Evolutionary conservation across 495 filamentous ascomycete genomes (phyloP).

Genomic region (Podospora tetraspora): DNA sequence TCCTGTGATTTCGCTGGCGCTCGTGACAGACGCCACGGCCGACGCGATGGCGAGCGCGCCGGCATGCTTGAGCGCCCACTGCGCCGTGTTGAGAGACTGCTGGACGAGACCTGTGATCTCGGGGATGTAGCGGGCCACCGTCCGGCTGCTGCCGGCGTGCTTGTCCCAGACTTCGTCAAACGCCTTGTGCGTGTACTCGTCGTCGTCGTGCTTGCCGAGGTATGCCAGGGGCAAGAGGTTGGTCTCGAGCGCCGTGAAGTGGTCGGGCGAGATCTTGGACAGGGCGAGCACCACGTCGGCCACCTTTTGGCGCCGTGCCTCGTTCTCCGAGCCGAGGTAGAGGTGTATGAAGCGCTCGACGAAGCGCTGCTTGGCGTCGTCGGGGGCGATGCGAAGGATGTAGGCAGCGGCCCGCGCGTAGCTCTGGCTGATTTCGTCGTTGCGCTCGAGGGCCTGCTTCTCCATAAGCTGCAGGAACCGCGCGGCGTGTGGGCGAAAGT

Average conservation of each 20-base stretch:
- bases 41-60: constrained; percentile 75
- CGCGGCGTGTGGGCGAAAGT: constrained; percentile 73
- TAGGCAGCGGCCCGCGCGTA: constrained; percentile 88
- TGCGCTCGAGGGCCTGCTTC: constrained; percentile 78
- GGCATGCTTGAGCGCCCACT: constrained; percentile 87
- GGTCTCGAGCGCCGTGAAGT: constrained; percentile 70
- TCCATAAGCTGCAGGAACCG: constrained; percentile 69
- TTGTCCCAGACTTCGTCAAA: constrained; percentile 84
- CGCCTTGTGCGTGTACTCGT: constrained; percentile 65
- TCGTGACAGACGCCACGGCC: constrained; percentile 56
- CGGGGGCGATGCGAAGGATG: constrained; percentile 65
- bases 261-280: constrained; percentile 82
- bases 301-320: constrained; percentile 62
- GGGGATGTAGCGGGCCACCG: constrained; percentile 72
- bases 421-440: constrained; percentile 79
- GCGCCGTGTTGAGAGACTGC: constrained; percentile 63
- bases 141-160: constrained; percentile 77
- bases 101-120: constrained; percentile 71
- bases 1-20: constrained; percentile 33
- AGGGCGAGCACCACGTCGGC: constrained; percentile 74
- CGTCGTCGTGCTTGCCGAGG: constrained; percentile 75
- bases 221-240: constrained; percentile 81
- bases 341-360: constrained; percentile 60
- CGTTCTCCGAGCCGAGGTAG: constrained; percentile 77
- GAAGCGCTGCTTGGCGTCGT: constrained; percentile 63